Percentiles rank a stretch among this genome's conserved stretches.
phyloP scores from a whole-genome alignment of 1,284 basidiomycete genomes.

The Boletellus deceptivus region DNA sequence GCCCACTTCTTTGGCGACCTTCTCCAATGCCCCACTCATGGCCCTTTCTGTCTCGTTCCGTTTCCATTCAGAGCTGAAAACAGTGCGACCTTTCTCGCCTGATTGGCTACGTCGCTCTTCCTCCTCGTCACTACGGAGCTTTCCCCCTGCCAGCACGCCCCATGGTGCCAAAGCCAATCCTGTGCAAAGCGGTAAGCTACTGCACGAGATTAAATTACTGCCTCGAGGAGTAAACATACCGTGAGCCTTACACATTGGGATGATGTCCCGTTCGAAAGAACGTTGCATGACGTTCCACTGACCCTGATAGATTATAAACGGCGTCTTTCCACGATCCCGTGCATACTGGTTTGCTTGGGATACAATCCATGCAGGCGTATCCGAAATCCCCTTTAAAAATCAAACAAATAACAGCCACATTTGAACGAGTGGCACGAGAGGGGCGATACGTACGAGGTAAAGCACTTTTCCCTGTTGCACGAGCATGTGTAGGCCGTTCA shows the following conservation, averaged over 20 bases:
- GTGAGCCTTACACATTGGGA: slow-evolving; percentile 49
- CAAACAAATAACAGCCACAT: too few species aligned
- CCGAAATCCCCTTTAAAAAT: not conserved
- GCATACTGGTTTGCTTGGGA: slow-evolving; percentile 54
- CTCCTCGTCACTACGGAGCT: slow-evolving; percentile 30
- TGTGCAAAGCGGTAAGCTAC: not conserved
- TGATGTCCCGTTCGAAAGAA: slow-evolving; percentile 59
- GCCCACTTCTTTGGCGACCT: slow-evolving; percentile 3
- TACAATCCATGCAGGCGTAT: slow-evolving; percentile 53
- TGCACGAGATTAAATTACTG: not conserved
- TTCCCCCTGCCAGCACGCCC: slow-evolving; percentile 34
- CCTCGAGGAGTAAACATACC: slow-evolving; percentile 30
- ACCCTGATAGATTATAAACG: slow-evolving; percentile 59
- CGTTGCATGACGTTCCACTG: slow-evolving; percentile 49
- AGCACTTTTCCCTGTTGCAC: slow-evolving; percentile 45
- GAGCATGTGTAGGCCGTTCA: slow-evolving; percentile 42
- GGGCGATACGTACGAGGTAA: slow-evolving; percentile 35
- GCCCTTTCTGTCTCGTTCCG: slow-evolving; percentile 24
- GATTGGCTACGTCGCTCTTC: slow-evolving; percentile 19
- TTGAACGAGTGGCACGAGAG: too few species aligned
- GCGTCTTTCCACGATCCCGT: slow-evolving; percentile 43
- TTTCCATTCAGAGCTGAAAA: slow-evolving; percentile 17
- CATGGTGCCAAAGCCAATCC: slow-evolving; percentile 39
- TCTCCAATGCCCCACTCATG: slow-evolving; percentile 5
- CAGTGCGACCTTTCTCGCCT: slow-evolving; percentile 24